Evolutionary conservation across 441 rosid genomes (phyloP), one percentile per base, ranked within the genome.

Genomic region (Kokia cookei): DNA sequence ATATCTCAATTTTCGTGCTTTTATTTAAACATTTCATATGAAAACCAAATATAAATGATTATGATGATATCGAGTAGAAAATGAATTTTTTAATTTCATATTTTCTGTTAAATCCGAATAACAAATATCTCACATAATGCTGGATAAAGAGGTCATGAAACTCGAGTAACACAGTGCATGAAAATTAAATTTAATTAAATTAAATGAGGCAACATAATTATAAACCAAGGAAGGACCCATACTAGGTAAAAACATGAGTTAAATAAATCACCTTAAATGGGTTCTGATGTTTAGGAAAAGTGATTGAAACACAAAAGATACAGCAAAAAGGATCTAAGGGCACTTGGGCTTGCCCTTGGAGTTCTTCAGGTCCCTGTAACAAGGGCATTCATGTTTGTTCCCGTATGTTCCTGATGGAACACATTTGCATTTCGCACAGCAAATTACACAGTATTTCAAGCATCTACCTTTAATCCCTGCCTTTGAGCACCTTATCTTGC

Each of bases 371-470:
- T 87, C 88, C 43, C 82, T 78, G 74, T 89, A 89, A 75, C 93
- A 89, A 68, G 90, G 80, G 75, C 93, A 89, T 73, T 89, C 83
- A 54, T 87, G 42, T 75, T 87, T 89, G 85, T 89, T 79, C 9
- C 91, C 91, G 14, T 76, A 84, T 40, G 93, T 89, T 3, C 91
- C 91, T 9, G 89, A 83, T 14, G 93, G 93, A 47, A 89, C 93
- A 64, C 93, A 89, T 40, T 81, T 35, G 81, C 93, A 89, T 27
- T 87, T 80, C 51, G 67, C 71, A 68, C 94, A 89, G 79, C 94
- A 89, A 35, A 88, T 84, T 37, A 82, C 81, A 74, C 93, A 89
- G 76, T 87, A 87, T 80, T 86, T 87, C 64, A 89, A 35, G 84
- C 93, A 89, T 70, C 87, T 54, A 70, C 83, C 86, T 64, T 69